Evolutionary conservation across 1,284 basidiomycete genomes (phyloP).

Genomic region (Earliella scabrosa): DNA sequence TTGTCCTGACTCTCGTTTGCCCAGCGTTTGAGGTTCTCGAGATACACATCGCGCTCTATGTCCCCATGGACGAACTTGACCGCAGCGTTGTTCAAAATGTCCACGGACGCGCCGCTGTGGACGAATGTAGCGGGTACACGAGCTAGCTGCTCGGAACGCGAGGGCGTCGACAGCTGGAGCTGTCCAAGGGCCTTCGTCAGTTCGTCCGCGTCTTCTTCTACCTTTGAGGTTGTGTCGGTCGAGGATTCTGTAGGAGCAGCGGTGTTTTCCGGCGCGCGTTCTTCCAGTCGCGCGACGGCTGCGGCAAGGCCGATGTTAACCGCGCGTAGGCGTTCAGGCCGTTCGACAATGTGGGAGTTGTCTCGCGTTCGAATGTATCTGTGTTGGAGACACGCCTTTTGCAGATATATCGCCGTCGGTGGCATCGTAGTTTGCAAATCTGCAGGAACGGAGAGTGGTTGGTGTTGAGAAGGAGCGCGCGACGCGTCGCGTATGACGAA

Average conservation of each 20-base stretch:
- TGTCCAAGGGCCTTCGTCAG: slow-evolving; percentile 58
- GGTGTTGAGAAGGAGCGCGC: background rate
- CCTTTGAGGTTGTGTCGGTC: background rate
- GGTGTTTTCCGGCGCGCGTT: slow-evolving; percentile 18
- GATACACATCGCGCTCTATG: slow-evolving; percentile 68
- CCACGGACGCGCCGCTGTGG: slow-evolving; percentile 54
- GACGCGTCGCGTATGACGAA: slow-evolving; percentile 8
- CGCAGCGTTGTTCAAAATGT: slow-evolving; percentile 63
- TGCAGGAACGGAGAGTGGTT: background rate
- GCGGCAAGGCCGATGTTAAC: slow-evolving; percentile 81
- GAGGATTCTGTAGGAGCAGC: background rate
- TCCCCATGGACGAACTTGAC: slow-evolving; percentile 79
- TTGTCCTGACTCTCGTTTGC: slow-evolving; percentile 67
- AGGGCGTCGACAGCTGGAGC: slow-evolving; percentile 48
- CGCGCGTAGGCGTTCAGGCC: slow-evolving; percentile 88
- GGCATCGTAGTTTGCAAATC: background rate
- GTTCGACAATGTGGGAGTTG: slow-evolving; percentile 78
- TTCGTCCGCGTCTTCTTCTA: slow-evolving; percentile 44
- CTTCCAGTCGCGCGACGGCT: slow-evolving; percentile 74
- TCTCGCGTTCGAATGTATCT: slow-evolving; percentile 79
- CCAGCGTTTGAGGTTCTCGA: slow-evolving; percentile 66
- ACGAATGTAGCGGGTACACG: slow-evolving; percentile 46
- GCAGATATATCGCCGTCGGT: slow-evolving; percentile 46
- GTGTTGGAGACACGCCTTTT: slow-evolving; percentile 75
- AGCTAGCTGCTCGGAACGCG: slow-evolving; percentile 12